Evolutionary conservation across 2,329 filamentous ascomycete species (phyloP).

Genomic region (Pyrenophora graminea): DNA sequence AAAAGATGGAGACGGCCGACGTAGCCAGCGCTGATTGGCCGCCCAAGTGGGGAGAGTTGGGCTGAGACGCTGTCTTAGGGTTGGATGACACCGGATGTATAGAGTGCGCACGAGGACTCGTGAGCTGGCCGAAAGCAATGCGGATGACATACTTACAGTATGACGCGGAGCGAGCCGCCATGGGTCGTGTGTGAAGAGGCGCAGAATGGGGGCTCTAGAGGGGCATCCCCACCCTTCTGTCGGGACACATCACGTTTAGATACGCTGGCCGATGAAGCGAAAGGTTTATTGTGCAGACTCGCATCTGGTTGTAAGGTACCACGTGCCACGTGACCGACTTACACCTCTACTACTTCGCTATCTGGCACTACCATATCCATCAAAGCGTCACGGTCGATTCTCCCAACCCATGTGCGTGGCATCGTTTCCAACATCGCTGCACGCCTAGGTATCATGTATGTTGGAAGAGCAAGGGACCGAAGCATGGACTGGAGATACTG

Average conservation of each 20-base stretch:
- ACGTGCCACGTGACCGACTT: too few relatives aligned
- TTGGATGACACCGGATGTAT: slow-evolving; percentile 32
- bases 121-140: slow-evolving; percentile 31
- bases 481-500: neutral
- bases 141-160: neutral
- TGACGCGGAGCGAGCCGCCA: slow-evolving; percentile 24
- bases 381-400: neutral
- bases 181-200: slow-evolving; percentile 11
- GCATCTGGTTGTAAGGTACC: neutral
- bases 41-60: slow-evolving; percentile 26
- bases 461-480: slow-evolving; percentile 1
- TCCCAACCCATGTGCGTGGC: neutral
- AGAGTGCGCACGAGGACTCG: slow-evolving; percentile 14
- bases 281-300: neutral
- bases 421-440: neutral
- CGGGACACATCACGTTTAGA: neutral
- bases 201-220: slow-evolving; percentile 5
- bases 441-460: slow-evolving; percentile 1
- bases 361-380: neutral
- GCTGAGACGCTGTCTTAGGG: slow-evolving; percentile 37
- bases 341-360: too few relatives aligned
- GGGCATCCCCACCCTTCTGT: neutral
- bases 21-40: slow-evolving; percentile 44
- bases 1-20: slow-evolving; percentile 39
- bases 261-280: slow-evolving; percentile 14